These are phyloP conservation scores for Heliamphora pulchella DNA, from an alignment of 179 eudicot species.

Conservation along the genomic window DNA sequence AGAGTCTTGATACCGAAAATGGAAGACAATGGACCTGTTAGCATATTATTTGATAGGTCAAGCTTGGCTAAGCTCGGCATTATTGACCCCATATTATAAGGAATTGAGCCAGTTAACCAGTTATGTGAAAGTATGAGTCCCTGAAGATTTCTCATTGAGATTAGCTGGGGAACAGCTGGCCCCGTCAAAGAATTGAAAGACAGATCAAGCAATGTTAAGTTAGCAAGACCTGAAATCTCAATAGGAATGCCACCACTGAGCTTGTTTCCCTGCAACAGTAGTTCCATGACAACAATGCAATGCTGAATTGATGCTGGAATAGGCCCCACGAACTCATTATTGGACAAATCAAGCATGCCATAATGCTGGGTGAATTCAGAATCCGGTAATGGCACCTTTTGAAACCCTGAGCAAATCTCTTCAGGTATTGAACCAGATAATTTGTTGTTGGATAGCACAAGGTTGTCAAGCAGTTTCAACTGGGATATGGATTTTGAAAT, in stretches of 20 bases:
- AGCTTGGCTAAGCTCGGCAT: slow-evolving; percentile 67
- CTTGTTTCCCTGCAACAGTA: slow-evolving; percentile 56
- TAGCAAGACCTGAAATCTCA: slow-evolving; percentile 44
- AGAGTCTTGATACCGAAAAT: slow-evolving; percentile 49
- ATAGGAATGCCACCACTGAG: slow-evolving; percentile 63
- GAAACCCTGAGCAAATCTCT: slow-evolving; percentile 85
- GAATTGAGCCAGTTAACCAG: slow-evolving; percentile 52
- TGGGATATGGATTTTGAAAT: slow-evolving; percentile 59
- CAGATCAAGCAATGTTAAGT: slow-evolving; percentile 61
- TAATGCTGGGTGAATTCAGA: slow-evolving; percentile 86
- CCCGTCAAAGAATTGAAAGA: slow-evolving; percentile 67
- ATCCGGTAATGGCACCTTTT: slow-evolving; percentile 64
- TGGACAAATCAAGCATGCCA: slow-evolving; percentile 87
- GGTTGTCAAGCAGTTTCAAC: slow-evolving; percentile 62
- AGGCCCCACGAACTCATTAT: slow-evolving; percentile 57
- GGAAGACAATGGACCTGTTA: slow-evolving; percentile 52
- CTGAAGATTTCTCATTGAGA: slow-evolving; percentile 58
- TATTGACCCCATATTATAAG: slow-evolving; percentile 35
- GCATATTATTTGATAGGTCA: slow-evolving; percentile 61
- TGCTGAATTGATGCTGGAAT: slow-evolving; percentile 60
- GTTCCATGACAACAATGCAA: slow-evolving; percentile 54
- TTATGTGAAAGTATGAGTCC: slow-evolving; percentile 81
- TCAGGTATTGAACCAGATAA: slow-evolving; percentile 72
- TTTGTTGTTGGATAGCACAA: slow-evolving; percentile 61
- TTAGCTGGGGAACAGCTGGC: slow-evolving; percentile 34